Evolutionary conservation across 306 rosid species (phyloP).

Genomic region (Prunus mira): DNA sequence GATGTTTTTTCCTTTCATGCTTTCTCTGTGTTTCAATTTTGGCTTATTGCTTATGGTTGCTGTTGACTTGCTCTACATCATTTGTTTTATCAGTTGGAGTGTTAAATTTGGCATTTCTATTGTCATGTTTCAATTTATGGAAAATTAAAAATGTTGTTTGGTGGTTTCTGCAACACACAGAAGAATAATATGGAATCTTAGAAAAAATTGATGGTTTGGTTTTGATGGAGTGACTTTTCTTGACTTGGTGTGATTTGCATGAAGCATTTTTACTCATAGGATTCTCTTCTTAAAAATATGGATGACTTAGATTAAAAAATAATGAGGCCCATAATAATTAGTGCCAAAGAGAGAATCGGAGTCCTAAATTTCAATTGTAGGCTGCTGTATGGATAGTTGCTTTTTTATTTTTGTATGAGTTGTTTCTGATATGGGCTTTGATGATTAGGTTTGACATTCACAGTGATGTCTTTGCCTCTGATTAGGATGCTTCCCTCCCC

Average conservation of each 20-base stretch:
- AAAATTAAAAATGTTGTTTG: neutral
- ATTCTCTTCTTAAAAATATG: neutral
- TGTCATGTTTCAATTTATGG: neutral
- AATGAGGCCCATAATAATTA: too few species aligned
- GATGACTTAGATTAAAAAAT: neutral
- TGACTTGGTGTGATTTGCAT: neutral
- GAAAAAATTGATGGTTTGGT: neutral
- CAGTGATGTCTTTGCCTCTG: constrained; percentile 37
- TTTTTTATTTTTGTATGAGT: neutral
- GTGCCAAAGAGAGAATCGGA: too few species aligned
- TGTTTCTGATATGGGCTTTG: neutral
- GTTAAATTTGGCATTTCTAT: neutral
- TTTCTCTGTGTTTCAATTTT: too few species aligned
- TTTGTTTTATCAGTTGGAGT: neutral
- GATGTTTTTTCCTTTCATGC: too few species aligned
- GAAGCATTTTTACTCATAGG: neutral
- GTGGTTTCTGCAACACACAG: neutral
- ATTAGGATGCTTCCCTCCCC: constrained; percentile 35
- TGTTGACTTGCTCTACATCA: too few species aligned
- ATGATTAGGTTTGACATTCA: neutral
- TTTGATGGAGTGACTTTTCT: neutral
- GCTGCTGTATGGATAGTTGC: neutral
- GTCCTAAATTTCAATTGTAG: neutral
- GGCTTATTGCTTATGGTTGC: neutral
- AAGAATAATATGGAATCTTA: neutral